Base-by-base conservation (phyloP, 2,329 filamentous ascomycete species). In the Aspergillus bombycis region DNA sequence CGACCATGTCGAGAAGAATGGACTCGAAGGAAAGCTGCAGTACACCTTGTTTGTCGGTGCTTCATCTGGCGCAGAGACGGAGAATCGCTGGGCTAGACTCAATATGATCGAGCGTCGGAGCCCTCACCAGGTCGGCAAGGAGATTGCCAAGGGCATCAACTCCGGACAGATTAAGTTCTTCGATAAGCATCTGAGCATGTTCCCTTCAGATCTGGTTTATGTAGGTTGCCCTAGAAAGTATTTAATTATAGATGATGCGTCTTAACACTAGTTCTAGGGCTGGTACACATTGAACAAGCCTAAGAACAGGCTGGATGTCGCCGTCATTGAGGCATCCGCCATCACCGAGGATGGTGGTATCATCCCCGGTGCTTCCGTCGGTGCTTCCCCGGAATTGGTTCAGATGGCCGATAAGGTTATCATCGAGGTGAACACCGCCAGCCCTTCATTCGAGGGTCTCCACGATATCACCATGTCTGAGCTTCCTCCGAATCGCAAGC, bases 331-430 rank as follows among this genome's bases (percentile, higher is more conserved):
- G 80, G 93, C 93, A 2, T 91, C 89, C 19, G 92, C 91, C 60
- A 96, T 96, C 75, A 92, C 92, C 46, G 91, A 94, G 73, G 91
- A 96, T 75, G 93, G 93, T 66, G 93, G 92, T 68, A 94, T 96
- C 71, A 91, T 96, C 50, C 92, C 91, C 5, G 93, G 93, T 69
- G 92, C 93, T 38, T 93, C 89, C 11, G 92, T 96, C 30, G 93
- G 93, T 60, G 93, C 93, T 14, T 91, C 89, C 3, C 93, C 93
- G 5, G 93, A 96, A 78, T 84, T 96, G 60, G 85, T 96, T 56
- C 92, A 96, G 80, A 92, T 96, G 87, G 92, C 93, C 58, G 92
- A 96, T 77, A 96, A 96, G 83, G 85, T 96, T 79, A 93, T 96
- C 74, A 92, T 96, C 74, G 93, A 96, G 81, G 91, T 96, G 80